Conservation (phyloP, 2,329 filamentous ascomycete species). For the Cladosporium sp. region DNA sequence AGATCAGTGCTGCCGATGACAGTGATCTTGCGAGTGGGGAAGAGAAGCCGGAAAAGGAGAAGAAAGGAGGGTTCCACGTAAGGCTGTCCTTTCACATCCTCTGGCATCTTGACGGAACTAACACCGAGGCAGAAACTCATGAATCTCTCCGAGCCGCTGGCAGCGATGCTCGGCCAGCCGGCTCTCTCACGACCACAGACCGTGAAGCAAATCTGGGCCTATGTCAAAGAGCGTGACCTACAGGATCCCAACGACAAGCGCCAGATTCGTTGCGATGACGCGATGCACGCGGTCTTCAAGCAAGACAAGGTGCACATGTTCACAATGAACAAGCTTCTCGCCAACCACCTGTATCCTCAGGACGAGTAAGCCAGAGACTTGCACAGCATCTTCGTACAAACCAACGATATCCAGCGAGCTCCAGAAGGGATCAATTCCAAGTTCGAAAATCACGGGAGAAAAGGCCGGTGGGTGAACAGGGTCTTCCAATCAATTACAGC, state of each 20-base stretch:
- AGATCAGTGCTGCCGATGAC: conserved; percentile 71
- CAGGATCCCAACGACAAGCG: conserved; percentile 89
- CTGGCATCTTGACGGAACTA: neutral
- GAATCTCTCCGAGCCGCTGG: conserved; percentile 63
- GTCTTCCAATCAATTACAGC: neutral
- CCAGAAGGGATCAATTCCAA: neutral
- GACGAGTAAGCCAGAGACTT: conserved; percentile 49
- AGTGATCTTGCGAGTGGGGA: conserved; percentile 63
- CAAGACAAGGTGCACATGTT: conserved; percentile 94
- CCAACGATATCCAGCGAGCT: neutral
- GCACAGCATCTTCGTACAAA: neutral
- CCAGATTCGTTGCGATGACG: conserved; percentile 87
- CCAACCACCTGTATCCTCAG: conserved; percentile 78
- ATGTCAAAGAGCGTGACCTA: conserved; percentile 81
- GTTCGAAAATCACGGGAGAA: neutral
- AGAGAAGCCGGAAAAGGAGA: conserved; percentile 52
- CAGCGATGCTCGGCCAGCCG: conserved; percentile 63
- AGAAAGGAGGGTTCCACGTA: conserved; percentile 86
- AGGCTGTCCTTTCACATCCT: conserved; percentile 24
- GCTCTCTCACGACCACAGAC: conserved; percentile 90
- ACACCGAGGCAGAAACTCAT: conserved; percentile 56
- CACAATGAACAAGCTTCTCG: conserved; percentile 96
- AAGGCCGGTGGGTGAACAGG: neutral
- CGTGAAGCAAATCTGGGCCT: conserved; percentile 92
- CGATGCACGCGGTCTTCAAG: conserved; percentile 88